A percentile compares a stretch with the other conserved stretches of the same genome.
phyloP scores from a whole-genome alignment of 768 basidiomycete genomes.

The Leccinum pellstonianum region DNA sequence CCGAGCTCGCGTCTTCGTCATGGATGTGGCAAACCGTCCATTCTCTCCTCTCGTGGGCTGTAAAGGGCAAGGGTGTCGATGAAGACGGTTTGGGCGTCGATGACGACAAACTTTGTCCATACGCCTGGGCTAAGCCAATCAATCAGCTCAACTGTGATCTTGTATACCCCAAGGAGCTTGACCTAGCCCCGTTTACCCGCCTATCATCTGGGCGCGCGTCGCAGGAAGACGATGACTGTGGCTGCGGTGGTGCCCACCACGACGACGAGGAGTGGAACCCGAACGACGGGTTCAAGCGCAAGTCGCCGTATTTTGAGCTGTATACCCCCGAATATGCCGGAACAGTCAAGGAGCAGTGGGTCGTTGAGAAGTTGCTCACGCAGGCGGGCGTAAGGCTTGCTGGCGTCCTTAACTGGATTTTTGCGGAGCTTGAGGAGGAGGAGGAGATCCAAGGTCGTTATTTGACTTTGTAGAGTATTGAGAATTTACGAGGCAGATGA shows the following conservation, averaged over 20 bases:
- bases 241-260: not conserved
- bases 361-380: slow-evolving; percentile 80
- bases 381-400: slow-evolving; percentile 85
- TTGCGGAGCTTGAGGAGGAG: slow-evolving; percentile 29
- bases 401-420: slow-evolving; percentile 75
- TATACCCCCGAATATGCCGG: slow-evolving; percentile 82
- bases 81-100: slow-evolving; percentile 42
- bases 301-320: slow-evolving; percentile 54
- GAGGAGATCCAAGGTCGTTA: not conserved
- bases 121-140: slow-evolving; percentile 71
- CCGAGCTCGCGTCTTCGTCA: slow-evolving; percentile 6
- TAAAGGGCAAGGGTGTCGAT: not conserved
- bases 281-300: not conserved
- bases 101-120: slow-evolving; percentile 67
- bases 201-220: slow-evolving; percentile 36
- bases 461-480: slow-evolving; percentile 5
- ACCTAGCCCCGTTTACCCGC: slow-evolving; percentile 26
- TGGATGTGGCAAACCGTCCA: slow-evolving; percentile 28
- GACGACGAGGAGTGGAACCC: not conserved
- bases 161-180: slow-evolving; percentile 75
- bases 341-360: slow-evolving; percentile 58
- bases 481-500: not conserved
- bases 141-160: slow-evolving; percentile 80
- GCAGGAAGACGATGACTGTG: slow-evolving; percentile 1
- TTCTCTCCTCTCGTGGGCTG: slow-evolving; percentile 5